phyloP scores from a whole-genome alignment of 352 stramenopile species.

The Aphanomyces stellatus region DNA sequence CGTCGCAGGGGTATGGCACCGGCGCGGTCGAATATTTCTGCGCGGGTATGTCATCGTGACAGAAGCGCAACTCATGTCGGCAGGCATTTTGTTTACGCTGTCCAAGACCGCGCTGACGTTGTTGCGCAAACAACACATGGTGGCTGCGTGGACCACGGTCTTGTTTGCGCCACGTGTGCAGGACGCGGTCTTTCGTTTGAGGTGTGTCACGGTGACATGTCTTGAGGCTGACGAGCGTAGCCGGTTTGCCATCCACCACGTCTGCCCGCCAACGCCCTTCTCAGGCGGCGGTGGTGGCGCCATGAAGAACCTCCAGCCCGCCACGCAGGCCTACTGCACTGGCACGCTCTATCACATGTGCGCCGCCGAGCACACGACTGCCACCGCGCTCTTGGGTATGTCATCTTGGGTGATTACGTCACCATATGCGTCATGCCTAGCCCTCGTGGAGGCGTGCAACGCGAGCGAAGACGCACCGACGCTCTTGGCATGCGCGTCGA shows the following conservation, averaged over 20 bases:
- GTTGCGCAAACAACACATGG: slow-evolving; percentile 40
- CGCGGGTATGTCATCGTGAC: neutral
- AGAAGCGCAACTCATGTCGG: neutral
- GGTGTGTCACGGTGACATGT: neutral
- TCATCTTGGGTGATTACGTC: slow-evolving; percentile 10
- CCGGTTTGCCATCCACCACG: no score
- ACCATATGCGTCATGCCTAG: slow-evolving; percentile 43
- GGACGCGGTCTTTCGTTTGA: slow-evolving; percentile 2
- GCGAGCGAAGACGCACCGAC: slow-evolving; percentile 58
- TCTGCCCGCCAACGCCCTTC: no score
- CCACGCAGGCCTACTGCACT: slow-evolving; percentile 59
- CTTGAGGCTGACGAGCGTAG: no score
- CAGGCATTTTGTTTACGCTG: slow-evolving; percentile 20
- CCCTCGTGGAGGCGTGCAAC: slow-evolving; percentile 60
- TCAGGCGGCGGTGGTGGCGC: no score
- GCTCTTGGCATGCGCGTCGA: slow-evolving; percentile 56
- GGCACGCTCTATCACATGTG: slow-evolving; percentile 70
- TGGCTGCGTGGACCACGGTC: neutral
- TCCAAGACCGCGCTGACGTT: slow-evolving; percentile 31
- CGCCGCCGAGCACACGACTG: slow-evolving; percentile 31
- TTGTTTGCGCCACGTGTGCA: slow-evolving; percentile 6
- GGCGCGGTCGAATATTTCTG: slow-evolving; percentile 16
- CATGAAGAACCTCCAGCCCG: slow-evolving; percentile 20
- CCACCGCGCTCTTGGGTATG: neutral
- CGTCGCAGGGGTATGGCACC: neutral